Base-by-base conservation (phyloP, 805 yeast species). In the Kodamaea fukazawae region DNA sequence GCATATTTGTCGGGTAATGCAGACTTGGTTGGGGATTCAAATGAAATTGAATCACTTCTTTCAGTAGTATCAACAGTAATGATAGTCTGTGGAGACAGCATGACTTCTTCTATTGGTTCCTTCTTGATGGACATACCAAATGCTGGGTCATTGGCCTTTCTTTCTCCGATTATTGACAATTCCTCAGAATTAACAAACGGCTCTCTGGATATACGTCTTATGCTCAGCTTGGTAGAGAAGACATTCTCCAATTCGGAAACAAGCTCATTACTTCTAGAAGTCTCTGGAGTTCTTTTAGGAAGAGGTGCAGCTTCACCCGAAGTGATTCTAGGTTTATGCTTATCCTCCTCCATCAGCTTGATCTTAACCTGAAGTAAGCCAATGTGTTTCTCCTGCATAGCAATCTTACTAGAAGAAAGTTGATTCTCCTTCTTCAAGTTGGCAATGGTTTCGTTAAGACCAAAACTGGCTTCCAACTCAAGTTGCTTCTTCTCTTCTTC, bases 311-410 rank as follows among this genome's bases (percentile, higher is more conserved):
- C 25, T 26, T 28, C 25, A 11, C 31, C 38, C 4, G 17, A 14
- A 5, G 12, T 18, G 1, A 15, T 38, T 4, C 32, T 38, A 9
- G 16, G 17, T 25, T 38, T 45, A 15, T 40, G 16, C 28, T 44
- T 51, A 33, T 52, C 56, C 25, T 51, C 46, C 38, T 55, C 55
- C 40, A 58, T 31, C 4, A 41, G 48, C 31, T 40, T 43, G 2
- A 62, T 44, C 32, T 61, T 61, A 6, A 38, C 29, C 41, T 53
- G 59, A 22, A 66, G 48, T 5, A 51, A 20, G 4, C 43, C 48
- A 14, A 63, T 58, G 29, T 59, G 55, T 14, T 42, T 51, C 30
- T 58, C 58, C 34, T 60, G 63, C 2, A 46, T 39, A 7, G 54
- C 53, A 13, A 59, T 52, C 32, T 46, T 56, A 22, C 46, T 45